Conservation (phyloP, 1,284 basidiomycete species). For the Caloboletus firmus region DNA sequence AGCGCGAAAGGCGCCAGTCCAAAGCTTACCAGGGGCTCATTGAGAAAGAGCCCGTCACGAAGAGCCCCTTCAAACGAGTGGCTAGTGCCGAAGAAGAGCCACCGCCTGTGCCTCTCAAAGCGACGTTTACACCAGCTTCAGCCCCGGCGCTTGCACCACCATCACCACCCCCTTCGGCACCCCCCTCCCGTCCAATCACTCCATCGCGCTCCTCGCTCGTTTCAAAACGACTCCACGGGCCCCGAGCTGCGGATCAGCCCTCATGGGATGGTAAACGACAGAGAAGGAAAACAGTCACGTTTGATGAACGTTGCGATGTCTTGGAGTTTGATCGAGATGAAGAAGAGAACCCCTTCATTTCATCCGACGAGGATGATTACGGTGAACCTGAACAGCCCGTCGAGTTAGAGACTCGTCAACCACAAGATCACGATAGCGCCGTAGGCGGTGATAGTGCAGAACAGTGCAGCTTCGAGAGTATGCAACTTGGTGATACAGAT, state of each 20-base stretch:
- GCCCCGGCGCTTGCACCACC: slow-evolving; percentile 20
- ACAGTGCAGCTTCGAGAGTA: slow-evolving; percentile 19
- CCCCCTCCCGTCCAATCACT: slow-evolving; percentile 41
- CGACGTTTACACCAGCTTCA: background rate
- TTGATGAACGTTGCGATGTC: slow-evolving; percentile 83
- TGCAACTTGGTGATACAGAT: slow-evolving; percentile 42
- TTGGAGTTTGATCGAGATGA: slow-evolving; percentile 79
- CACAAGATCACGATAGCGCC: slow-evolving; percentile 12
- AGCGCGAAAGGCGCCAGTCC: slow-evolving; percentile 75
- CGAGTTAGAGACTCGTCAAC: slow-evolving; percentile 20
- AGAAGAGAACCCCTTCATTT: slow-evolving; percentile 47
- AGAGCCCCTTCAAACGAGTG: slow-evolving; percentile 75
- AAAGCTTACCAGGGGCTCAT: slow-evolving; percentile 73
- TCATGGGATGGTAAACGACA: slow-evolving; percentile 47
- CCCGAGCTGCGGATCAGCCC: slow-evolving; percentile 57
- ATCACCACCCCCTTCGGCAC: slow-evolving; percentile 30
- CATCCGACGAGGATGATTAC: slow-evolving; percentile 39
- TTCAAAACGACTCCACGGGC: slow-evolving; percentile 80
- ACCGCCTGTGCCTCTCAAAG: slow-evolving; percentile 32
- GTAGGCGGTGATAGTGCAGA: slow-evolving; percentile 21
- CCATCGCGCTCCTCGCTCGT: slow-evolving; percentile 74
- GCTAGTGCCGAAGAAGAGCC: slow-evolving; percentile 23
- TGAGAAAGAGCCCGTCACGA: slow-evolving; percentile 77
- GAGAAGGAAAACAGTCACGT: slow-evolving; percentile 81
- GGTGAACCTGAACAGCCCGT: slow-evolving; percentile 26